Evolutionary conservation across 2,329 filamentous ascomycete species (phyloP).

Genomic region (Xylariales sp.): DNA sequence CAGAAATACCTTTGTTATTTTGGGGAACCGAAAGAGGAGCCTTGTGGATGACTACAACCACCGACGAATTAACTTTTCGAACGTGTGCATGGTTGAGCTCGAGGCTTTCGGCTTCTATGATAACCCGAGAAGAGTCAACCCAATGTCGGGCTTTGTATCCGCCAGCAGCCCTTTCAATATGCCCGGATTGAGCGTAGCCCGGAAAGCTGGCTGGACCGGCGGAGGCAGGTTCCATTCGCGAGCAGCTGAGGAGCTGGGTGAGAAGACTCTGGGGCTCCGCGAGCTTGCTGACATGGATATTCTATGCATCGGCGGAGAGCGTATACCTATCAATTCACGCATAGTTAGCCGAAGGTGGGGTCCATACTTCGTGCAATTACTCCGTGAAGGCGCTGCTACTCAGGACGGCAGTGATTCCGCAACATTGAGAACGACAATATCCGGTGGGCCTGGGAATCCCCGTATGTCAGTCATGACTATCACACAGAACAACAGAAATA

Average conservation of each 20-base stretch:
- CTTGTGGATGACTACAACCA: conserved; percentile 98
- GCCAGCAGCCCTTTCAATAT: conserved; percentile 67
- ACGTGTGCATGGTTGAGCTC: conserved; percentile 93
- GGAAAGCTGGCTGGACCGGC: conserved; percentile 61
- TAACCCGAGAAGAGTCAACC: conserved; percentile 75
- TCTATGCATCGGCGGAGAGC: conserved; percentile 82
- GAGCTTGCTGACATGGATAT: conserved; percentile 97
- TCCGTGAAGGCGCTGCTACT: conserved; percentile 73
- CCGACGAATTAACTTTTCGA: conserved; percentile 92
- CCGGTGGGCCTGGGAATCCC: conserved; percentile 50
- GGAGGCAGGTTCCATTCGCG: conserved; percentile 73
- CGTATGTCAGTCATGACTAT: conserved; percentile 84
- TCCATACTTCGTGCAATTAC: conserved; percentile 87
- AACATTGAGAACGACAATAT: conserved; percentile 64
- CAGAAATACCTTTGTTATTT: conserved; percentile 90
- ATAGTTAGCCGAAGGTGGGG: conserved; percentile 88
- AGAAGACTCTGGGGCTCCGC: conserved; percentile 71
- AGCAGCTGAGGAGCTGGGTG: conserved; percentile 81
- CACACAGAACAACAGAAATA: conserved; percentile 54
- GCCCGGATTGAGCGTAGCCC: conserved; percentile 50
- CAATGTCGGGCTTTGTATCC: conserved; percentile 80
- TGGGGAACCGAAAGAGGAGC: conserved; percentile 89
- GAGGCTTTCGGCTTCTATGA: conserved; percentile 97
- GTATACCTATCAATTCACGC: conserved; percentile 89
- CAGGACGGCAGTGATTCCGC: conserved; percentile 70